Base-by-base conservation (phyloP, 768 basidiomycete genomes). In the Pholiota molesta region DNA sequence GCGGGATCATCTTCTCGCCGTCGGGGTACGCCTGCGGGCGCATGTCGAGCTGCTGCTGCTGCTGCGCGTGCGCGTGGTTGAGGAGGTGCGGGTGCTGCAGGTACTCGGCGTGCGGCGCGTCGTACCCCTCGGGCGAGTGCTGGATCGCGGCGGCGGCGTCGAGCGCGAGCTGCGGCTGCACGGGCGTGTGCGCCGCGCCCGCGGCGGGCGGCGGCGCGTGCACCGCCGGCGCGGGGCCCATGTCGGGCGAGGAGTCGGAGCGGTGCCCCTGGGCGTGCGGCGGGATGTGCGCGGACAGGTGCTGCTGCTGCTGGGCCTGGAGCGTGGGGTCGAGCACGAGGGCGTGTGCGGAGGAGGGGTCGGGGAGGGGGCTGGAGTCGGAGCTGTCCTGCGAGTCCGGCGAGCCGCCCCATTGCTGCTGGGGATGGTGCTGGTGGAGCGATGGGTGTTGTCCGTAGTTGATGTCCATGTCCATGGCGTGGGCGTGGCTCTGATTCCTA, bases 81-180 rank as follows among this genome's bases (percentile, higher is more conserved):
- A 40, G 19, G 39, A 42, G 19, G 17, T 55, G 21, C 37, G 39
- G 39, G 35, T 14, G 23, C 26, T 21, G 17, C 55, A 21, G 23
- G 40, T 44, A 40, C 23, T n/a, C 16, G 26, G 16, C 9, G 31
- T 56, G 44, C 23, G 14, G 47, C 16, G 19, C 19, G 21, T 35
- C 47, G 57, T 58, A 58, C 19, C 45, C 37, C 21, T 58, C 57
- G 23, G 68, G 65, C 3, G 65, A 66, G 39, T 68, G 68, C 47
- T 68, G 68, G 61, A 68, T 68, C 13, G 66, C 61, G 33, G 57
- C 61, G 33, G 57, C n/a, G 4, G 67, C 51, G 60, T 61, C 57
- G 51, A 49, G 29, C 28, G 55, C 31, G 52, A 52, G 51, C 28
- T 57, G 45, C 17, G 35, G 19, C 14, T 52, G 33, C 16, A 37